Evolutionary conservation across 495 filamentous ascomycete genomes (phyloP).

Genomic region (Delitschia confertaspora): DNA sequence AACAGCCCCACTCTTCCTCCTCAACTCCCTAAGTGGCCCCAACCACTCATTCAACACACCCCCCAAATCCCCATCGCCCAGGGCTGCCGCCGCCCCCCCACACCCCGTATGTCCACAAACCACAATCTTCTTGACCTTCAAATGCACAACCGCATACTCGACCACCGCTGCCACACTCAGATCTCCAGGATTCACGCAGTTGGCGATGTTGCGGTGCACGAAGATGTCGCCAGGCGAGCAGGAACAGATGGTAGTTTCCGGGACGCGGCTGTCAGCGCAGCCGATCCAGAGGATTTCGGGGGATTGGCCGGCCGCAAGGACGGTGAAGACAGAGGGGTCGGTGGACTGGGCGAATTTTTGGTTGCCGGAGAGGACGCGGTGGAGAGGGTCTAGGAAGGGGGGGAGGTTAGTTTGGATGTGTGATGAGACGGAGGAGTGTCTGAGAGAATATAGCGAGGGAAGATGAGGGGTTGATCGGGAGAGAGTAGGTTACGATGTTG

Average conservation of each 20-base stretch:
- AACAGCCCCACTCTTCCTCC: too few species aligned
- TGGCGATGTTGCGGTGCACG: constrained; percentile 91
- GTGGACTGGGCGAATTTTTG: constrained; percentile 63
- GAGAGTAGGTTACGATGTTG: too few species aligned
- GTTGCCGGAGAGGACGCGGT: constrained; percentile 54
- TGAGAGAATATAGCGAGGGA: too few species aligned
- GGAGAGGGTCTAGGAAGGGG: constrained; percentile 40
- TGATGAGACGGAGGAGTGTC: too few species aligned
- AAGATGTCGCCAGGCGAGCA: constrained; percentile 84
- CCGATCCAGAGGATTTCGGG: constrained; percentile 85
- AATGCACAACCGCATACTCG: constrained; percentile 65
- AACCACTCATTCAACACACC: constrained; percentile 77
- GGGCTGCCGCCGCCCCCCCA: constrained; percentile 64
- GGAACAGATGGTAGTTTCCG: constrained; percentile 75
- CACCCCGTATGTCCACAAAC: constrained; percentile 78
- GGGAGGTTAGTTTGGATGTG: constrained; percentile 17
- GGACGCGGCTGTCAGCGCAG: constrained; percentile 82
- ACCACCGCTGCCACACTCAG: constrained; percentile 70
- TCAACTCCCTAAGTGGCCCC: constrained; percentile 56
- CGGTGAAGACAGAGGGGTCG: constrained; percentile 65
- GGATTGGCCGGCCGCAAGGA: constrained; percentile 56
- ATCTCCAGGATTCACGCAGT: constrained; percentile 70
- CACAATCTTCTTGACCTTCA: constrained; percentile 75
- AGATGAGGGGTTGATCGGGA: too few species aligned
- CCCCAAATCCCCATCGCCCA: constrained; percentile 59